Evolutionary conservation across 2,329 filamentous ascomycete genomes (phyloP), one percentile per base, ranked within the genome.

Genomic region (Colletotrichum magnum): DNA sequence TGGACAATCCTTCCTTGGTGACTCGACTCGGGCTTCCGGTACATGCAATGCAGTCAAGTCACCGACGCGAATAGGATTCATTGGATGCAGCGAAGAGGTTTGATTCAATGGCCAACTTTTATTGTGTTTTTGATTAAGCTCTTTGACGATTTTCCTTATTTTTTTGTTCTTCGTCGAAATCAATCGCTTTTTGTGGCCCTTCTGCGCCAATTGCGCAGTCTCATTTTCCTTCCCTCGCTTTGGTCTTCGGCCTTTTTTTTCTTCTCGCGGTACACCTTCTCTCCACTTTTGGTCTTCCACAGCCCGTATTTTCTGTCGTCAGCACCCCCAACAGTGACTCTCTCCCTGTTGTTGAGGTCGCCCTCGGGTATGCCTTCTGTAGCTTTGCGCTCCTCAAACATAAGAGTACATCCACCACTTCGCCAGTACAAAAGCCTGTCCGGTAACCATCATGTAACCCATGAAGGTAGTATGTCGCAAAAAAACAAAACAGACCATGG

Each of bases 401-500:
- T 71, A 70, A 41, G 53, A 67, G 54, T 71, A 71, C 70, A 70
- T 51, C 51, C 68, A 63, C 43, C 54, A 6, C 62, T n/a, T 51
- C 43, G 32, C 45, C 26, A n/a, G 18, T 54, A 48, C 54, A 54
- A 67, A 66, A 66, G 50, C 54, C 51, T 64, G 32, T 50, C 64
- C 16, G 2, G 28, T 48, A 56, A 36, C 54, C 41, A 52, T 28
- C 21, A 36, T 62, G 64, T 64, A 65, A 70, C 62, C 69, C 64
- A 71, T 69, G 13, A 65, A 66, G 61, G 65, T 71, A 58, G 63
- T 63, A 67, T 71, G 70, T 61, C 45, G 62, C 56, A 58, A 53
- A 65, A 64, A 65, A 64, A 61, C 47, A 72, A 67, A 70, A 59
- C 61, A 70, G 62, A 71, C 71, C 71, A 45, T 72, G 71, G 71